Evolutionary conservation across 805 yeast species (phyloP).

Genomic region (Ogataea neopini): DNA sequence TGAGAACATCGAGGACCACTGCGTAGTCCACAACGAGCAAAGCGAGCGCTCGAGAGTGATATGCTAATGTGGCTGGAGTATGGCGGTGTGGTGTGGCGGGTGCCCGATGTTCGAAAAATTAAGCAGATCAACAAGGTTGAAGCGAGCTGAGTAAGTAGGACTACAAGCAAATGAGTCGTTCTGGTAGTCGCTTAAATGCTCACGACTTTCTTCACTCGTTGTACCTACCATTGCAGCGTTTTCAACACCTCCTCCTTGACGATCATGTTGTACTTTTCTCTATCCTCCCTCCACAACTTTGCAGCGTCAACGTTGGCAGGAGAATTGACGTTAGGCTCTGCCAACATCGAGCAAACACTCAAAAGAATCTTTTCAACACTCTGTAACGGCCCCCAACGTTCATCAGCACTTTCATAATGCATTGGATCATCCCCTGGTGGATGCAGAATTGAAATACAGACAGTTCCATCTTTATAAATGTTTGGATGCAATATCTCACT

Average conservation of each 20-base stretch:
- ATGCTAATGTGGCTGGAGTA: too few relatives aligned
- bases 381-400: conserved; percentile 97
- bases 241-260: conserved; percentile 69
- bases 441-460: conserved; percentile 92
- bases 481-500: conserved; percentile 92
- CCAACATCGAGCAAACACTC: conserved; percentile 93
- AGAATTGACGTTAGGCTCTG: conserved; percentile 94
- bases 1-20: too few relatives aligned
- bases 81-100: too few relatives aligned
- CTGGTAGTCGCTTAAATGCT: too few relatives aligned
- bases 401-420: conserved; percentile 93
- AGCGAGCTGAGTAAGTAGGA: too few relatives aligned
- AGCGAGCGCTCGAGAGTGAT: too few relatives aligned
- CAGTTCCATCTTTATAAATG: conserved; percentile 91
- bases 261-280: conserved; percentile 61
- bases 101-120: too few relatives aligned
- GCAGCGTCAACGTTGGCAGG: conserved; percentile 86
- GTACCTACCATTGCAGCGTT: conserved; percentile 59
- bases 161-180: too few relatives aligned
- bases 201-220: background rate
- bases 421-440: conserved; percentile 98
- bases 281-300: conserved; percentile 88
- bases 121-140: too few relatives aligned
- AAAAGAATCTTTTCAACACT: conserved; percentile 94
- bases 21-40: too few relatives aligned